Evolutionary conservation across 805 yeast species (phyloP).

Genomic region (Helenozyma baotianmanensis): DNA sequence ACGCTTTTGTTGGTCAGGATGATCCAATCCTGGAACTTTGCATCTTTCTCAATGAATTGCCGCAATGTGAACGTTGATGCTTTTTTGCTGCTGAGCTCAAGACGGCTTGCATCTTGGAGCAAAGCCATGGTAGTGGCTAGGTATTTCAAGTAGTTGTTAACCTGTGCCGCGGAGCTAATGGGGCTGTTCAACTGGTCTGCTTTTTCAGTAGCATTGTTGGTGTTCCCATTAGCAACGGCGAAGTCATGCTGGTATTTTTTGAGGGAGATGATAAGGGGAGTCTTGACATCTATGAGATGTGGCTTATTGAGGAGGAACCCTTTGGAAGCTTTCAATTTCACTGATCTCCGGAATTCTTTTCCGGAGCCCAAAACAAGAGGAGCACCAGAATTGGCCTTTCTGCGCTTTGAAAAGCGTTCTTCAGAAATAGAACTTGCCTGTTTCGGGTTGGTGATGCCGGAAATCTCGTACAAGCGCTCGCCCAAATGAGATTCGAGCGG

Average conservation of each 20-base stretch:
- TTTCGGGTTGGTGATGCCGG: slow-evolving; percentile 1
- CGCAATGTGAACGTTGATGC: slow-evolving; percentile 52
- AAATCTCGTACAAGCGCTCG: slow-evolving; percentile 3
- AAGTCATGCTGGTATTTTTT: not conserved
- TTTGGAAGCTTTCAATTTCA: slow-evolving; percentile 42
- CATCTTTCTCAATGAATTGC: slow-evolving; percentile 56
- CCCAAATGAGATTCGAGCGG: slow-evolving; percentile 26
- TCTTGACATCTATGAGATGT: slow-evolving; percentile 39
- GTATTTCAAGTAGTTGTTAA: slow-evolving; percentile 15
- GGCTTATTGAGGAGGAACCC: slow-evolving; percentile 52
- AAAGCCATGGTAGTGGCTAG: slow-evolving; percentile 11
- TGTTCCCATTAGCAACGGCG: not conserved
- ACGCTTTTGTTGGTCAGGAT: slow-evolving; percentile 11
- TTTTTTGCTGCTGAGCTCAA: slow-evolving; percentile 22
- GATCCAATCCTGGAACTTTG: slow-evolving; percentile 34
- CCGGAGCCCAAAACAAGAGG: slow-evolving; percentile 47
- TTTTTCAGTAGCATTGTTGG: slow-evolving; percentile 1
- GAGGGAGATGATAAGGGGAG: slow-evolving; percentile 11
- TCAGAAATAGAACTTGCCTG: too few species aligned
- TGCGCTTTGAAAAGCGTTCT: slow-evolving; percentile 7
- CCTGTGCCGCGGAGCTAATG: slow-evolving; percentile 11
- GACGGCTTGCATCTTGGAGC: slow-evolving; percentile 13
- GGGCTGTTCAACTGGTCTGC: slow-evolving; percentile 5
- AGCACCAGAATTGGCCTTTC: slow-evolving; percentile 6
- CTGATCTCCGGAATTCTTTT: slow-evolving; percentile 40